phyloP scores from a whole-genome alignment of 208 protist species.

The Angomonas ambiguus region DNA sequence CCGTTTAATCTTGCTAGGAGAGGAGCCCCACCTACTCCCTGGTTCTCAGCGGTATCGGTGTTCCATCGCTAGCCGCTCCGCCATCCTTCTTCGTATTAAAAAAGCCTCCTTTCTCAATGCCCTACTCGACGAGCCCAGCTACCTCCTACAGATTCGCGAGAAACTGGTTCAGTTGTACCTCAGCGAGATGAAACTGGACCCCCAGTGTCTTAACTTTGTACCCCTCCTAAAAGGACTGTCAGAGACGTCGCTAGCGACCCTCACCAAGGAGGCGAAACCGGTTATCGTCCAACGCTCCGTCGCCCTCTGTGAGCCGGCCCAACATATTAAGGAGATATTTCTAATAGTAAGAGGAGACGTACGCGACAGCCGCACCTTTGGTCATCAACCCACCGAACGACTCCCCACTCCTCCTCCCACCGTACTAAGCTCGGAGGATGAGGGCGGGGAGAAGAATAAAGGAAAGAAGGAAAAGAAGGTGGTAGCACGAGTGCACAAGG shows the following conservation, averaged over 20 bases:
- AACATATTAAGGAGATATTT: constrained; percentile 67
- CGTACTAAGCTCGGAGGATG: background rate
- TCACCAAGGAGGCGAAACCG: constrained; percentile 25
- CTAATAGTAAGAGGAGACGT: constrained; percentile 60
- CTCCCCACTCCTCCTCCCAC: constrained; percentile 29
- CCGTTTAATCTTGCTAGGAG: constrained; percentile 78
- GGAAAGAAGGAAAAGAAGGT: constrained; percentile 7
- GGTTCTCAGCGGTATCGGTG: constrained; percentile 68
- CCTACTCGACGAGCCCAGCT: constrained; percentile 72
- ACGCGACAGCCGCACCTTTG: constrained; percentile 63
- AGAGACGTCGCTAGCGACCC: background rate
- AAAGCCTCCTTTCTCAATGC: constrained; percentile 71
- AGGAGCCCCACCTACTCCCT: constrained; percentile 80
- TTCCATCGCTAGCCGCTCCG: constrained; percentile 60
- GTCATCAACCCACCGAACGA: constrained; percentile 35
- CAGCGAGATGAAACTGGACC: constrained; percentile 60
- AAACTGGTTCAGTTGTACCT: constrained; percentile 43
- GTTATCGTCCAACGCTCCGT: constrained; percentile 51
- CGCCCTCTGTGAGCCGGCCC: constrained; percentile 70
- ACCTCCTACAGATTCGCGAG: constrained; percentile 59
- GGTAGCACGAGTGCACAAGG: background rate
- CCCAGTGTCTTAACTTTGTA: constrained; percentile 46
- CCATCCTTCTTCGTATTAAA: constrained; percentile 62
- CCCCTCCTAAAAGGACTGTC: constrained; percentile 67
- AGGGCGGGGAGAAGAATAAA: background rate